Evolutionary conservation across 805 yeast genomes (phyloP).

Genomic region (Vanderwaltozyma verrucispora): DNA sequence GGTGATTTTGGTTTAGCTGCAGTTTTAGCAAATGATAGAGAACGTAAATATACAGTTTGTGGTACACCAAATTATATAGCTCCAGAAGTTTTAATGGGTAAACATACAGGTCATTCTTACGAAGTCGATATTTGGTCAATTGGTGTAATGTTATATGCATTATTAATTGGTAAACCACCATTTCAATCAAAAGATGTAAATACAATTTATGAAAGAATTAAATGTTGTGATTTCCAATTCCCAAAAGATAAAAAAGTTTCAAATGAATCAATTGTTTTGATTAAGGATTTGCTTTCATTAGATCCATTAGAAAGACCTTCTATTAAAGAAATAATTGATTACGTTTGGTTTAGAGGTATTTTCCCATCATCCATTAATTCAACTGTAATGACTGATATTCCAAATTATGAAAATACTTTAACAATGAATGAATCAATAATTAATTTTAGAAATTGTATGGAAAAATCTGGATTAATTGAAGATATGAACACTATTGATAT

Average conservation of each 20-base stretch:
- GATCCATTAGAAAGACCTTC: constrained; percentile 73
- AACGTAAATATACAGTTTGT: constrained; percentile 83
- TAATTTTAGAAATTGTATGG: constrained; percentile 55
- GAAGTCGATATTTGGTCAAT: constrained; percentile 96
- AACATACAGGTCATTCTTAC: constrained; percentile 70
- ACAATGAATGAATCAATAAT: constrained; percentile 49
- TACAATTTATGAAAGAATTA: constrained; percentile 79
- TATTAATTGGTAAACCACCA: constrained; percentile 86
- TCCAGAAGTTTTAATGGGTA: constrained; percentile 76
- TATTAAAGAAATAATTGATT: constrained; percentile 62
- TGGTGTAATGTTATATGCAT: constrained; percentile 87
- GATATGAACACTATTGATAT: no score
- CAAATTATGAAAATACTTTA: constrained; percentile 50
- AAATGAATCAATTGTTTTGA: constrained; percentile 56
- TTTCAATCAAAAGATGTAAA: constrained; percentile 90
- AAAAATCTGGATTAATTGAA: constrained; percentile 48
- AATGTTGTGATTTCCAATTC: constrained; percentile 66
- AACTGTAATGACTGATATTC: constrained; percentile 36
- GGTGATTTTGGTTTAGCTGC: constrained; percentile 98
- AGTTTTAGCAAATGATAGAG: constrained; percentile 54
- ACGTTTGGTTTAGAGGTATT: constrained; percentile 74
- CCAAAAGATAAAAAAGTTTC: constrained; percentile 61
- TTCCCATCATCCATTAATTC: constrained; percentile 63
- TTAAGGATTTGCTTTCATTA: constrained; percentile 55
- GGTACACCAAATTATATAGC: constrained; percentile 98